Conservation (phyloP, 1,139 yeast genomes). For the Sugiyamaella castrensis region DNA sequence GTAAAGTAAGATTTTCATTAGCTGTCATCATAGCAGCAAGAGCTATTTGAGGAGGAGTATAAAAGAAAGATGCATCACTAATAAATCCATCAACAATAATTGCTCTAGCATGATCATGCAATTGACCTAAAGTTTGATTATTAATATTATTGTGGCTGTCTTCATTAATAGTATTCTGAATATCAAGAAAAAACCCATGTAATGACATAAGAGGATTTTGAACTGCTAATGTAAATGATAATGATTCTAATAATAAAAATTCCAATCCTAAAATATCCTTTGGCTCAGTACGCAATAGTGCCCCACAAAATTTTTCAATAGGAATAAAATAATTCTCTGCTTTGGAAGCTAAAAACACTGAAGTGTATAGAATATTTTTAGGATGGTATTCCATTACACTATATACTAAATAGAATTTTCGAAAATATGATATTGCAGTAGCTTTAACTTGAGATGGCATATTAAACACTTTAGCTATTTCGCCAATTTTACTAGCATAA, state of each 20-base stretch:
- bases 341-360: constrained; percentile 88
- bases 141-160: constrained; percentile 14
- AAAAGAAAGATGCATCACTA: constrained; percentile 72
- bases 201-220: constrained; percentile 87
- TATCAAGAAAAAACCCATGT: constrained; percentile 88
- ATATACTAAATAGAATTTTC: constrained; percentile 72
- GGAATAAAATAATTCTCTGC: constrained; percentile 88
- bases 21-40: constrained; percentile 73
- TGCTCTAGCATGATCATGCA: constrained; percentile 66
- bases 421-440: constrained; percentile 80
- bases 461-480: constrained; percentile 53
- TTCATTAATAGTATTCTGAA: constrained; percentile 58
- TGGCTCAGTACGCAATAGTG: constrained; percentile 59
- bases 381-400: constrained; percentile 89
- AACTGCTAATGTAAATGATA: constrained; percentile 74
- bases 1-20: constrained; percentile 60
- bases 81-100: constrained; percentile 63
- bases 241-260: constrained; percentile 66
- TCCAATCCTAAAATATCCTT: constrained; percentile 74
- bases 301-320: constrained; percentile 72
- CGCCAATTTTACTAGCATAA: constrained; percentile 69
- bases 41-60: constrained; percentile 94
- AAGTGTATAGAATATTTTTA: constrained; percentile 71
- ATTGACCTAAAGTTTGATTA: constrained; percentile 29
- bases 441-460: constrained; percentile 70